phyloP scores from a whole-genome alignment of 148 eudicot species.

The Nyssa sinensis region DNA sequence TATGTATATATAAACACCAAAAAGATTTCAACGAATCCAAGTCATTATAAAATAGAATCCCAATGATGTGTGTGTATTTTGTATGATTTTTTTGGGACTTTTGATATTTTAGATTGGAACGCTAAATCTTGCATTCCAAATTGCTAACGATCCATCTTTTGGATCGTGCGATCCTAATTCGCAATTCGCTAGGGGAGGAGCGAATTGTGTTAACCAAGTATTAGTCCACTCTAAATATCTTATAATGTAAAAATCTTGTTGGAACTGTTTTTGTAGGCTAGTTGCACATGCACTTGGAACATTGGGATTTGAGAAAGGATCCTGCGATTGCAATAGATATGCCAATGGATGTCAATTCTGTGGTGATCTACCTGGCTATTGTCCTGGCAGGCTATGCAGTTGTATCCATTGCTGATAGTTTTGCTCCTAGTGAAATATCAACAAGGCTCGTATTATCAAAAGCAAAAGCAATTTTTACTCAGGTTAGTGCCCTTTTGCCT shows the following conservation, averaged over 20 bases:
- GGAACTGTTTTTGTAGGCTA: conserved; percentile 44
- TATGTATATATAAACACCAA: no score
- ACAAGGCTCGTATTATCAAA: conserved; percentile 70
- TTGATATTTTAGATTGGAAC: no score
- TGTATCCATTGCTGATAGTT: conserved; percentile 98
- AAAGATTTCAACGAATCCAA: no score
- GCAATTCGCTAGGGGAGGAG: no score
- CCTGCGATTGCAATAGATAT: conserved; percentile 96
- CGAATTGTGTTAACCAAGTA: no score
- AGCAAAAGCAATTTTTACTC: conserved; percentile 93
- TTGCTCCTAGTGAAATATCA: conserved; percentile 83
- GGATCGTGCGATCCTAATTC: no score
- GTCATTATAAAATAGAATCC: no score
- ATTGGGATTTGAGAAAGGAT: conserved; percentile 67
- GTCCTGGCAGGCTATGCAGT: conserved; percentile 84
- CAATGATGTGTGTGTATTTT: no score
- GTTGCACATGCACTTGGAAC: conserved; percentile 78
- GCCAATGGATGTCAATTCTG: conserved; percentile 93
- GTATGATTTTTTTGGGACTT: no score
- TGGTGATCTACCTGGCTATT: conserved; percentile 87
- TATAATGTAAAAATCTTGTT: conserved; percentile 10
- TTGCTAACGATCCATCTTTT: no score
- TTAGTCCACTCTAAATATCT: conserved; percentile 11
- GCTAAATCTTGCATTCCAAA: no score
- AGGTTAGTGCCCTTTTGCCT: conserved; percentile 39